phyloP scores from a whole-genome alignment of 2,329 filamentous ascomycete species.

The Neofusicoccum sp. region DNA sequence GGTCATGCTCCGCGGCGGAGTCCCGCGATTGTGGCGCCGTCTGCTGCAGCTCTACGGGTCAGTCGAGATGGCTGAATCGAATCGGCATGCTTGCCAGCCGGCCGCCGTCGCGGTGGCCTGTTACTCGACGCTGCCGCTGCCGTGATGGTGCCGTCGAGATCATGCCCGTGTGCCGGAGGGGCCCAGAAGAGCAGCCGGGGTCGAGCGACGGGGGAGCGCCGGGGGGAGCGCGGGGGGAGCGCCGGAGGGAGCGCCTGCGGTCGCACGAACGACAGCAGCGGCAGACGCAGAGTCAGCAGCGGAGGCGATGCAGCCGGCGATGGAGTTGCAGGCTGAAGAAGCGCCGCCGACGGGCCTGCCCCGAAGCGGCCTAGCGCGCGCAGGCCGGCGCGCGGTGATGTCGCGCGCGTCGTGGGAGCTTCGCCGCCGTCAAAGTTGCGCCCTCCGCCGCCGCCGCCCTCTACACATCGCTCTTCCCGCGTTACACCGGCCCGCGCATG shows the following conservation, averaged over 20 bases:
- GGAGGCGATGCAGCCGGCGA: not conserved
- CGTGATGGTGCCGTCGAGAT: not conserved
- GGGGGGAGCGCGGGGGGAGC: not conserved
- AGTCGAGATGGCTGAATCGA: conserved; percentile 9
- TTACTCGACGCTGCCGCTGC: conserved; percentile 8
- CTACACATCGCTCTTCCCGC: not conserved
- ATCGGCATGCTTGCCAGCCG: conserved; percentile 8
- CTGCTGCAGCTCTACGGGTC: conserved; percentile 13
- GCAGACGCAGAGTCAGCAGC: not conserved
- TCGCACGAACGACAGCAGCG: not conserved
- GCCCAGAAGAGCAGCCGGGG: not conserved
- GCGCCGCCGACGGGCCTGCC: not conserved
- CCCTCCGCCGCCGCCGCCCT: not conserved
- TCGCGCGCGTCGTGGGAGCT: conserved; percentile 1
- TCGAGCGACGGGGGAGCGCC: not conserved
- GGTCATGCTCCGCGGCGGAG: not conserved
- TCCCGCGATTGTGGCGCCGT: not conserved
- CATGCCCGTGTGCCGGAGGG: not conserved
- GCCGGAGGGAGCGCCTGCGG: not conserved
- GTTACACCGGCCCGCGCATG: conserved; percentile 7
- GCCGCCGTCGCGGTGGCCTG: not conserved
- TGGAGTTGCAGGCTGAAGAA: conserved; percentile 1
- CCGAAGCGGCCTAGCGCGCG: not conserved
- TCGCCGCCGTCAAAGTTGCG: not conserved
- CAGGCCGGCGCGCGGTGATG: conserved; percentile 4